Base-by-base conservation (phyloP, 257 asterid species). In the Thymus mandschuricus region DNA sequence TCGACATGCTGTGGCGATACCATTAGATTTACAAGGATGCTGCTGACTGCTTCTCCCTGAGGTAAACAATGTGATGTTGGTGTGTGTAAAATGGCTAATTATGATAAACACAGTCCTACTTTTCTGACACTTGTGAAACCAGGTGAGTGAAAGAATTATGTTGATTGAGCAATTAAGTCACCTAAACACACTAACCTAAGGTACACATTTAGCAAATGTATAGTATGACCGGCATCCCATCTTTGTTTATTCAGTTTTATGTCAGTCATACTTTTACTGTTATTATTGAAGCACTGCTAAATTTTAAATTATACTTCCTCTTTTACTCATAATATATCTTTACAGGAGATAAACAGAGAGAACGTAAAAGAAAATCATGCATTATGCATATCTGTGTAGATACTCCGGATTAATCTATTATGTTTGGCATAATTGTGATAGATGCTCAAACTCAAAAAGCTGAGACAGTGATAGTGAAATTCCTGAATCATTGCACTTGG, bases 41-140 rank as follows among this genome's bases (percentile, higher is more conserved):
- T 91, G 68, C 87, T 73, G 66, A 87, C 85, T 79, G 87, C 83
- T 83, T 91, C 97, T 61, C 97, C 96, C 97, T 91, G 81, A 71
- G 29, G 70, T 73, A 52, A 64, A 64, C 44, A 45, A 48, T 60
- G 56, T 68, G 48, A 70, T 13, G 40, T 71, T 61, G 66, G 30
- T 38, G 60, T 71, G 46, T 60, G 11, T 60, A 60, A 64, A 71
- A 11, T 13, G 54, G 45, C 11, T 63, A 50, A 61, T 35, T 67
- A 27, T 49, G 64, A 75, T 54, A 62, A 55, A 65, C 68, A 65
- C 44, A 8, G 8, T 74, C 52, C 8, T 63, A 54, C 64, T 57
- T 38, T 21, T 56, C 55, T 69, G 55, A 45, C 60, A 63, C 62
- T 58, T 31, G 41, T 41, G 67, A 61, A 27, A 15, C 43, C 44